Conservation (phyloP, 2,329 filamentous ascomycete genomes). For the Metarhizium robertsii region DNA sequence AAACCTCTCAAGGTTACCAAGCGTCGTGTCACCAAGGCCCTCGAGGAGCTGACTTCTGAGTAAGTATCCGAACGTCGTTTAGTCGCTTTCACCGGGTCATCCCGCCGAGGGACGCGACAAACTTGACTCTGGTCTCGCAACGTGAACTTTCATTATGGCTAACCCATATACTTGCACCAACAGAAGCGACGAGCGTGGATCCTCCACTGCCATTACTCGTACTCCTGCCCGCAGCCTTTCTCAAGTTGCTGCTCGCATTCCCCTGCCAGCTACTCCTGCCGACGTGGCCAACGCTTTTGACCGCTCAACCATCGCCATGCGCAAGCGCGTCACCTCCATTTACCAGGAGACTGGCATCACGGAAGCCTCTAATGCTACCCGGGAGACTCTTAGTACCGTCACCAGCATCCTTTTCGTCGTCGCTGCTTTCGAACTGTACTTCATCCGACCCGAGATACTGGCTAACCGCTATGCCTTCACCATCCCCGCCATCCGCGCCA, state of each 20-base stretch:
- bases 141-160: not conserved
- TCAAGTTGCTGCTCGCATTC: slow-evolving; percentile 48
- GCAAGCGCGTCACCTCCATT: slow-evolving; percentile 53
- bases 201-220: slow-evolving; percentile 36
- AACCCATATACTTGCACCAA: not conserved
- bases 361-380: slow-evolving; percentile 55
- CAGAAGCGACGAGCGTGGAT: slow-evolving; percentile 22
- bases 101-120: not conserved
- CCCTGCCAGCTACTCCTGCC: slow-evolving; percentile 72
- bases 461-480: slow-evolving; percentile 65
- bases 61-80: slow-evolving; percentile 18
- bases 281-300: slow-evolving; percentile 71
- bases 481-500: slow-evolving; percentile 49
- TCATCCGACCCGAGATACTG: slow-evolving; percentile 61
- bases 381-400: slow-evolving; percentile 63
- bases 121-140: too few relatives aligned
- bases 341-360: slow-evolving; percentile 59
- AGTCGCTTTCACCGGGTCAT: too few relatives aligned
- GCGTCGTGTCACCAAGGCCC: slow-evolving; percentile 34
- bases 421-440: slow-evolving; percentile 59
- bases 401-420: slow-evolving; percentile 61
- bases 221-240: slow-evolving; percentile 43
- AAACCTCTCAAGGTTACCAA: slow-evolving; percentile 34
- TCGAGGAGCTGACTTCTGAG: slow-evolving; percentile 36
- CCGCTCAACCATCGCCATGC: slow-evolving; percentile 55